Percentiles rank a stretch among this genome's conserved stretches.
Conservation (phyloP, 164 flowering plant genomes). For the Warburgia ugandensis region DNA sequence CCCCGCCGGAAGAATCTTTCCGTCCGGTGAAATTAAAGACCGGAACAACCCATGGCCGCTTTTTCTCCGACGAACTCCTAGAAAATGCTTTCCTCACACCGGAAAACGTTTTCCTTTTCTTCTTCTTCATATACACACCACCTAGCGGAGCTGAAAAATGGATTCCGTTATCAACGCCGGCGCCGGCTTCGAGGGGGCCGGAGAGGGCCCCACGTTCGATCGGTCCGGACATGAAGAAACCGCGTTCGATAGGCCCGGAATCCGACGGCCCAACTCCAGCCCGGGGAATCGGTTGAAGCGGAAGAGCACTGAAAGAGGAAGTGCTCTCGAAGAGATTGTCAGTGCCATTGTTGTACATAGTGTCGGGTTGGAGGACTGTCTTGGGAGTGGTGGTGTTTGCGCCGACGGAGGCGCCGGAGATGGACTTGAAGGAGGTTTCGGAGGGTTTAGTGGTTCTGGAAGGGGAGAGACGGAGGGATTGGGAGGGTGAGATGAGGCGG, state of each 20-base stretch:
- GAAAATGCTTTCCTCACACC: slow-evolving; percentile 52
- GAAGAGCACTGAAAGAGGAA: slow-evolving; percentile 67
- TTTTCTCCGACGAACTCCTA: slow-evolving; percentile 64
- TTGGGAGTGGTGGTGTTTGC: slow-evolving; percentile 80
- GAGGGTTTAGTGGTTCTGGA: slow-evolving; percentile 28
- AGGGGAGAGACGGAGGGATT: slow-evolving; percentile 59
- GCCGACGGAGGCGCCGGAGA: slow-evolving; percentile 93
- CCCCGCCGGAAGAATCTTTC: slow-evolving; percentile 22
- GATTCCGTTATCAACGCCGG: slow-evolving; percentile 23
- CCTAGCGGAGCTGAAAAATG: slow-evolving; percentile 91
- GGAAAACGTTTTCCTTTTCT: slow-evolving; percentile 54
- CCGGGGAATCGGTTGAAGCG: slow-evolving; percentile 76
- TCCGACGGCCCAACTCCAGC: too few relatives aligned
- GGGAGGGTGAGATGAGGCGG: slow-evolving; percentile 28
- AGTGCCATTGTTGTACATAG: slow-evolving; percentile 25
- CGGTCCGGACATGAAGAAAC: slow-evolving; percentile 96
- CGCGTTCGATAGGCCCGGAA: slow-evolving; percentile 19
- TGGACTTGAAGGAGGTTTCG: slow-evolving; percentile 62
- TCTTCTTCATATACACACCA: slow-evolving; percentile 45
- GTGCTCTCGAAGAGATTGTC: slow-evolving; percentile 77
- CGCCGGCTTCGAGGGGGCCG: slow-evolving; percentile 59
- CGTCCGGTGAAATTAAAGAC: slow-evolving; percentile 58
- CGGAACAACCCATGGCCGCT: slow-evolving; percentile 90
- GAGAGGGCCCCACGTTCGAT: slow-evolving; percentile 84
- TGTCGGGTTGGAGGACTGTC: slow-evolving; percentile 53